Evolutionary conservation across 2,329 filamentous ascomycete species (phyloP).

Genomic region (Didymella pomorum): DNA sequence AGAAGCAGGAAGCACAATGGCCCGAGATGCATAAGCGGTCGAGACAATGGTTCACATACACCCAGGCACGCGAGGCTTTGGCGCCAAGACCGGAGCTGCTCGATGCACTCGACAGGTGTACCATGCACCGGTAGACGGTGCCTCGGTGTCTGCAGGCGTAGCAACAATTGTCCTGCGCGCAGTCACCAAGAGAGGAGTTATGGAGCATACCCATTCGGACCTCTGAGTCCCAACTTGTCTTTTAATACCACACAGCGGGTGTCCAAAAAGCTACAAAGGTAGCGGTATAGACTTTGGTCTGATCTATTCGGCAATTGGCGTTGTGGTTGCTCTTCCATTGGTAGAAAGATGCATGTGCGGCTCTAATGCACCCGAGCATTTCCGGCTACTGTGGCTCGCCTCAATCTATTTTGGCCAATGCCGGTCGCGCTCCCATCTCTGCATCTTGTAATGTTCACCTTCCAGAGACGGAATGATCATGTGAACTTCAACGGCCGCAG

Average conservation of each 20-base stretch:
- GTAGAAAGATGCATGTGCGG: constrained; percentile 45
- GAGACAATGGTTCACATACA: constrained; percentile 87
- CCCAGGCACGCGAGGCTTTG: constrained; percentile 80
- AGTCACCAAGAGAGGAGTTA: constrained; percentile 16
- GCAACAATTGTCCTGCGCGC: constrained; percentile 17
- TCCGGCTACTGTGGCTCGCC: constrained; percentile 33
- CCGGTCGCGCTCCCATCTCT: constrained; percentile 16
- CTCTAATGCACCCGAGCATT: constrained; percentile 33
- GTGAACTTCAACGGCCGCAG: background rate
- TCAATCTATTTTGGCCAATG: constrained; percentile 39
- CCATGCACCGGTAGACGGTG: constrained; percentile 54
- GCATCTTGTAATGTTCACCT: background rate
- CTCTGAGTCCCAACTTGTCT: constrained; percentile 24
- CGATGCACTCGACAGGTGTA: constrained; percentile 84
- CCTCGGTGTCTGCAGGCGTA: constrained; percentile 22
- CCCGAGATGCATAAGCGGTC: constrained; percentile 92
- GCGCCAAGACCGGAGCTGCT: constrained; percentile 83
- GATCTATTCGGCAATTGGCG: constrained; percentile 35
- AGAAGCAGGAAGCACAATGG: constrained; percentile 85
- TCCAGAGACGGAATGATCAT: background rate
- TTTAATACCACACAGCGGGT: constrained; percentile 44
- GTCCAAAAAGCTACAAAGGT: constrained; percentile 39
- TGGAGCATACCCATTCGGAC: constrained; percentile 18
- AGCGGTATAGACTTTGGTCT: constrained; percentile 37
- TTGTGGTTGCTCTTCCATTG: constrained; percentile 44